phyloP scores from a whole-genome alignment of 345 rosid species.

The Durio zibethinus region DNA sequence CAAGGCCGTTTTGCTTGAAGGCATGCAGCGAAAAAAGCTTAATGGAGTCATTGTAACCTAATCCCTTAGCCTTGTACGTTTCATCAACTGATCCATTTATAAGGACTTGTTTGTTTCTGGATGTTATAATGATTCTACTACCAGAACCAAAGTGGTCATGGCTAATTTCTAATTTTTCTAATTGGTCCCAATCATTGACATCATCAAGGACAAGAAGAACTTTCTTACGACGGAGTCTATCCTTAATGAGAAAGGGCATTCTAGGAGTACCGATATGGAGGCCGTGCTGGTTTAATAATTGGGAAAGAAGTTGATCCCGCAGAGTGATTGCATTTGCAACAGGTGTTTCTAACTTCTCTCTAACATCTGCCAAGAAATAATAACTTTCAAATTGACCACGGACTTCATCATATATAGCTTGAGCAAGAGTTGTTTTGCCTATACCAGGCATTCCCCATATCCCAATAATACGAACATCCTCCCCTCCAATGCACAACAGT shows the following conservation, averaged over 20 bases:
- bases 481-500: background rate
- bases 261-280: background rate
- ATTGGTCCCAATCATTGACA: background rate
- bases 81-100: background rate
- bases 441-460: background rate
- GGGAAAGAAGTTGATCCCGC: background rate
- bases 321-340: background rate
- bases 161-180: background rate
- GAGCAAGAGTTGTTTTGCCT: background rate
- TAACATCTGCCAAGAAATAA: background rate
- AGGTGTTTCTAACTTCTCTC: background rate
- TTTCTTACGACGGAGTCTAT: background rate
- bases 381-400: background rate
- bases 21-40: constrained; percentile 21
- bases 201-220: background rate
- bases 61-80: background rate
- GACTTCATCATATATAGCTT: background rate
- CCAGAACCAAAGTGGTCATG: background rate
- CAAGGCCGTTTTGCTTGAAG: background rate
- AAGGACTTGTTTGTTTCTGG: background rate
- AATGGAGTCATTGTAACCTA: background rate
- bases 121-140: background rate
- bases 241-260: background rate
- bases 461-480: background rate
- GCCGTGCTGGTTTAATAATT: background rate